Conservation (phyloP, 306 rosid species). For the Clitoria ternatea region DNA sequence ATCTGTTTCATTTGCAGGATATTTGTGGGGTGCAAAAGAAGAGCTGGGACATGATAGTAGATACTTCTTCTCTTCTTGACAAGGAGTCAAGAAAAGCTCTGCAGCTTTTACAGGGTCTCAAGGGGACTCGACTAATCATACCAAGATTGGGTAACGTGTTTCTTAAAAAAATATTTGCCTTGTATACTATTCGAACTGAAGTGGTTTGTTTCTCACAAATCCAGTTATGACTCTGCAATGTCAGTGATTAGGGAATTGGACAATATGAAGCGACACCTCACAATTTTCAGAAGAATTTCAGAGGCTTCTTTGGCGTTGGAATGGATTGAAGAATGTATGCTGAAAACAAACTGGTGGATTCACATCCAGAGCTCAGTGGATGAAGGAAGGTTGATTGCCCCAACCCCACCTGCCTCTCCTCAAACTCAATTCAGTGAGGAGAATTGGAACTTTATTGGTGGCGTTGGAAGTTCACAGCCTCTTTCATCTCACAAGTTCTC, state of each 20-base stretch:
- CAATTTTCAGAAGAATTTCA: slow-evolving; percentile 50
- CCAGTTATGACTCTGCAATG: not conserved
- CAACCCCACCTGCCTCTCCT: slow-evolving; percentile 64
- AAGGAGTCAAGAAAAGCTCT: slow-evolving; percentile 71
- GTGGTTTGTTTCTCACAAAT: slow-evolving; percentile 1
- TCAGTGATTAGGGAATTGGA: slow-evolving; percentile 64
- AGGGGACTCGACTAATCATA: slow-evolving; percentile 54
- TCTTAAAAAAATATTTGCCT: not conserved
- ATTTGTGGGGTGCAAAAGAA: slow-evolving; percentile 24
- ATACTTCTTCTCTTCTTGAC: slow-evolving; percentile 49
- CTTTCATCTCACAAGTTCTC: slow-evolving; percentile 17
- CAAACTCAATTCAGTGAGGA: slow-evolving; percentile 32
- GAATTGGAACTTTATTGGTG: slow-evolving; percentile 17
- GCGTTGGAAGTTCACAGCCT: slow-evolving; percentile 21
- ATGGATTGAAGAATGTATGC: slow-evolving; percentile 74
- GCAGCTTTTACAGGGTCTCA: slow-evolving; percentile 67
- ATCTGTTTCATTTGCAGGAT: slow-evolving; percentile 41
- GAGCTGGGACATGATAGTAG: slow-evolving; percentile 68
- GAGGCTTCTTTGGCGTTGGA: slow-evolving; percentile 60
- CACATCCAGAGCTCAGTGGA: slow-evolving; percentile 55
- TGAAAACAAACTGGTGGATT: slow-evolving; percentile 64
- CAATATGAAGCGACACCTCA: slow-evolving; percentile 35
- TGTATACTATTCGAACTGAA: not conserved
- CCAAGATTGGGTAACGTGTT: slow-evolving; percentile 64
- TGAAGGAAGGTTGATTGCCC: slow-evolving; percentile 44